Evolutionary conservation across 352 stramenopile species (phyloP).

Genomic region (Phytopythium oedochilum): DNA sequence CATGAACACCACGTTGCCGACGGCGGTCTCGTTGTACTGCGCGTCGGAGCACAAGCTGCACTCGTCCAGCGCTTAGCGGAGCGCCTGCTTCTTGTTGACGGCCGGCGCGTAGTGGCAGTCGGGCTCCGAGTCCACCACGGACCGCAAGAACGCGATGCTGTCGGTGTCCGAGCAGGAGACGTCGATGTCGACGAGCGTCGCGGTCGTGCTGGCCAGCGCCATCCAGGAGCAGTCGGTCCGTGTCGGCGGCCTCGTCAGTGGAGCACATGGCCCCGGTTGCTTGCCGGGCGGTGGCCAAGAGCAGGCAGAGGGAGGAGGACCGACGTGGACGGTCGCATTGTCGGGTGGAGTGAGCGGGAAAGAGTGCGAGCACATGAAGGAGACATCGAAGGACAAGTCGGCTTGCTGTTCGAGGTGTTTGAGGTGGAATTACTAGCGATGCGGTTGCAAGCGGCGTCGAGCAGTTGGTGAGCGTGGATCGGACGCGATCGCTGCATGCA

Average conservation of each 20-base stretch:
- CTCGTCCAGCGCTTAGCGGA: not conserved
- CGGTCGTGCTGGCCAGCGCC: not conserved
- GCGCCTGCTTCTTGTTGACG: not conserved
- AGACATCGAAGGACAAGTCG: too few relatives aligned
- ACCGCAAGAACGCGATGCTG: not conserved
- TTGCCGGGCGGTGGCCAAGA: too few relatives aligned
- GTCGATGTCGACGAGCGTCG: not conserved
- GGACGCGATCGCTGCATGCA: too few relatives aligned
- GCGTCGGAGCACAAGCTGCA: not conserved
- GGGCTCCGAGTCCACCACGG: not conserved
- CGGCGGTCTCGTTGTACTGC: not conserved
- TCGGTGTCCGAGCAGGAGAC: not conserved
- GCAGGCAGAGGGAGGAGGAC: not conserved
- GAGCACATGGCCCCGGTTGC: not conserved
- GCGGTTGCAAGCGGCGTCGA: too few relatives aligned
- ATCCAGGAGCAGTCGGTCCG: not conserved
- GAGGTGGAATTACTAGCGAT: too few relatives aligned
- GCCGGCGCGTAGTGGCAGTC: not conserved
- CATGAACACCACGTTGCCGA: too few relatives aligned
- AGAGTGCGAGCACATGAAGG: too few relatives aligned
- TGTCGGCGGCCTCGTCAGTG: not conserved
- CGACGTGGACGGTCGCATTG: too few relatives aligned
- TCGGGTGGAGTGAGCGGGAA: too few relatives aligned
- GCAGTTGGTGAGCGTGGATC: too few relatives aligned
- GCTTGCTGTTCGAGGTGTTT: too few relatives aligned